These are phyloP conservation scores for Pestalotiopsis sp. DNA, from an alignment of 2,329 filamentous ascomycete species.

Conservation along the genomic window DNA sequence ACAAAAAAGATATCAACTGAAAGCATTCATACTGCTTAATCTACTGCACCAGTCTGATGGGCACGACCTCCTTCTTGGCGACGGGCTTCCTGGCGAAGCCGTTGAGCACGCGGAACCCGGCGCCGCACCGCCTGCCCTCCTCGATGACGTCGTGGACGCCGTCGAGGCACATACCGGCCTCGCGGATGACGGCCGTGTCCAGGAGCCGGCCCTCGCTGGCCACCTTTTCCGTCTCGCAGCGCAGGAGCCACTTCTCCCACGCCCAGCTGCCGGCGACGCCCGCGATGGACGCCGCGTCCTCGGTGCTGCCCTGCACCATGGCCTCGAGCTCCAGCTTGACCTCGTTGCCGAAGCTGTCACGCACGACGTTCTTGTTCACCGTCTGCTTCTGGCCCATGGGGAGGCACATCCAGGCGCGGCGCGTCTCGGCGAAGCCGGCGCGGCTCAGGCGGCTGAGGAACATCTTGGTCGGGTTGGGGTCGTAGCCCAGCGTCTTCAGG, in stretches of 20 bases:
- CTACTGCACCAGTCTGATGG: conserved; percentile 12
- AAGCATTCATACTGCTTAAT: not conserved
- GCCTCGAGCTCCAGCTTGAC: conserved; percentile 61
- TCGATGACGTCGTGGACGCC: conserved; percentile 64
- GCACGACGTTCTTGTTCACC: conserved; percentile 31
- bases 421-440: conserved; percentile 78
- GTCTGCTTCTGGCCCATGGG: conserved; percentile 69
- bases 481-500: conserved; percentile 87
- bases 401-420: conserved; percentile 85
- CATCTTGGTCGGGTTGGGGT: conserved; percentile 78
- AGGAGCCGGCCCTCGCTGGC: conserved; percentile 67
- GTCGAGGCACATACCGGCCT: conserved; percentile 63
- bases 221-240: conserved; percentile 79
- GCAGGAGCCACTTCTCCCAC: conserved; percentile 96
- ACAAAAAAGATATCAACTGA: not conserved
- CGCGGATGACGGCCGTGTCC: conserved; percentile 53
- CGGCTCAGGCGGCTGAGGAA: conserved; percentile 76
- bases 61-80: conserved; percentile 15
- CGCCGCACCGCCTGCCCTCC: conserved; percentile 62
- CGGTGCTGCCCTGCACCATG: conserved; percentile 68
- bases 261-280: conserved; percentile 85
- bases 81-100: conserved; percentile 67
- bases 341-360: conserved; percentile 39
- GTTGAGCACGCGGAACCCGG: conserved; percentile 63
- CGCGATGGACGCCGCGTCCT: conserved; percentile 73